Conservation (phyloP, 306 rosid genomes). For the Phaseolus lunatus region DNA sequence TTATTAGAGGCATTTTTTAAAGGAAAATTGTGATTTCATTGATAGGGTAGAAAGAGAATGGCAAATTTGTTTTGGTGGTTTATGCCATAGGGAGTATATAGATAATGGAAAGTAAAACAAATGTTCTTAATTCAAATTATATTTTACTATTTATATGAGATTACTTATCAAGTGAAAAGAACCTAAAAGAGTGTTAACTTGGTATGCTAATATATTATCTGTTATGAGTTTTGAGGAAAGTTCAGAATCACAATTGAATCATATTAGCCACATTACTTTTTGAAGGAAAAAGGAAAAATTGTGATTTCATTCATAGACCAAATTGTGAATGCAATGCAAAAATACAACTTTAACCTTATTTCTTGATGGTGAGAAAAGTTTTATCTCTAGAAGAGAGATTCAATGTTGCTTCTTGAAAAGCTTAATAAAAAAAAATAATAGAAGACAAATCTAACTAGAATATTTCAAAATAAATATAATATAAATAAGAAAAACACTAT, state of each 20-base stretch:
- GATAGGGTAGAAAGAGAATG: not conserved
- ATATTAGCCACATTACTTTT: no score
- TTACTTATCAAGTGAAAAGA: not conserved
- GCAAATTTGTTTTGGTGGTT: not conserved
- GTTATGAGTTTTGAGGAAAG: not conserved
- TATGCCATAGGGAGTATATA: not conserved
- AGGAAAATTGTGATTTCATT: constrained; percentile 5
- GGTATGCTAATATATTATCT: not conserved
- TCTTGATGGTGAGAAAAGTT: not conserved
- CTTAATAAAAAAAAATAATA: not conserved
- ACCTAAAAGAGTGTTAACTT: not conserved
- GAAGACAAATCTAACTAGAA: not conserved
- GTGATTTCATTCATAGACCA: no score
- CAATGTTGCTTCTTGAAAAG: not conserved
- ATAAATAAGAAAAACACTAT: no score
- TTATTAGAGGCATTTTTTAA: not conserved
- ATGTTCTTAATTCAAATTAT: not conserved
- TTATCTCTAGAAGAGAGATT: not conserved
- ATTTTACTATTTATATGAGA: constrained; percentile 6
- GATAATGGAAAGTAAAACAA: not conserved
- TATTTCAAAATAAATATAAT: not conserved
- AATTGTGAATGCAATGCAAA: no score
- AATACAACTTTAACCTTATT: no score
- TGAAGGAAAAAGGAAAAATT: no score
- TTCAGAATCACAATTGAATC: not conserved